Percentiles rank a stretch among this genome's conserved stretches.
Conservation (phyloP, 2,329 filamentous ascomycete genomes). For the Cytospora piceicola region DNA sequence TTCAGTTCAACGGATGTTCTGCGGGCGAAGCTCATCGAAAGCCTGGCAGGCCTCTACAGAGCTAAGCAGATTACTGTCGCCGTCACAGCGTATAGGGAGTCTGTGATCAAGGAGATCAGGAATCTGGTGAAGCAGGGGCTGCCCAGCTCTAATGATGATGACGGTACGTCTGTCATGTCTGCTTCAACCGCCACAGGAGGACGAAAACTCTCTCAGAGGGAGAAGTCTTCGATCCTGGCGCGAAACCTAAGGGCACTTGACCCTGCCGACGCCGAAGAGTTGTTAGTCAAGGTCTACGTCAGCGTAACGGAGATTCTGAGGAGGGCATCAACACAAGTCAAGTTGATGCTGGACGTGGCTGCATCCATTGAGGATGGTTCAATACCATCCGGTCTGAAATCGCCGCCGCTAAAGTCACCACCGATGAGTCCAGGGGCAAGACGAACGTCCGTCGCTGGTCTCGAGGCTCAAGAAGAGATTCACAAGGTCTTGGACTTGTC, state of each 20-base stretch:
- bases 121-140: slow-evolving; percentile 81
- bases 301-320: slow-evolving; percentile 85
- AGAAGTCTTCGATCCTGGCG: slow-evolving; percentile 86
- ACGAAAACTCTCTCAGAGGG: slow-evolving; percentile 74
- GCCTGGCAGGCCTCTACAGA: slow-evolving; percentile 78
- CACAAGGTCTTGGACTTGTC: slow-evolving; percentile 77
- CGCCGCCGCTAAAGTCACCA: slow-evolving; percentile 55
- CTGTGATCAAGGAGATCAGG: slow-evolving; percentile 83
- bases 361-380: slow-evolving; percentile 65
- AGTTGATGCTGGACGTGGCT: slow-evolving; percentile 91
- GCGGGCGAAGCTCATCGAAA: slow-evolving; percentile 69
- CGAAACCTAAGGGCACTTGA: slow-evolving; percentile 86
- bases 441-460: slow-evolving; percentile 42
- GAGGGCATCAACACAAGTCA: slow-evolving; percentile 85
- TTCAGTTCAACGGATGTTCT: slow-evolving; percentile 72
- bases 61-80: slow-evolving; percentile 80
- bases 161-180: slow-evolving; percentile 87
- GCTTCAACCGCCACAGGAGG: slow-evolving; percentile 75
- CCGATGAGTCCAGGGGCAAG: slow-evolving; percentile 54
- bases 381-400: slow-evolving; percentile 46
- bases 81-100: slow-evolving; percentile 81
- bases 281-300: slow-evolving; percentile 83
- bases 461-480: slow-evolving; percentile 72
- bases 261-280: slow-evolving; percentile 79
- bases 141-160: slow-evolving; percentile 92